Conservation (phyloP, 2,329 filamentous ascomycete genomes). For the Spiromastix sp. region DNA sequence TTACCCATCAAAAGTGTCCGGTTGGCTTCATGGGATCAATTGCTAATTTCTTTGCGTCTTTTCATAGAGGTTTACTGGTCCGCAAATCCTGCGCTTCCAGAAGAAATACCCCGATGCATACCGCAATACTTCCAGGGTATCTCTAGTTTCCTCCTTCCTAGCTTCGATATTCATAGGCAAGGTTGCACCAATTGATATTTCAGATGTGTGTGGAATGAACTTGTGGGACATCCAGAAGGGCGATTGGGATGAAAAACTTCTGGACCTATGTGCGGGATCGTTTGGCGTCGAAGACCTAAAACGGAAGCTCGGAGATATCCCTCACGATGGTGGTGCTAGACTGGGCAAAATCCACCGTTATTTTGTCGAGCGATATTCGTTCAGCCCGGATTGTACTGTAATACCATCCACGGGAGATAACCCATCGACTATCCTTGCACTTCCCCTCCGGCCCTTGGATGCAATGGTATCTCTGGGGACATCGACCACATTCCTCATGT, state of each 20-base stretch:
- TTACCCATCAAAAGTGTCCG: too few relatives aligned
- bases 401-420: slow-evolving; percentile 93
- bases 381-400: slow-evolving; percentile 63
- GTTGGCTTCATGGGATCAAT: too few relatives aligned
- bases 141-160: slow-evolving; percentile 89
- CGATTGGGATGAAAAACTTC: slow-evolving; percentile 62
- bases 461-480: slow-evolving; percentile 93
- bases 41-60: background rate
- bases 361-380: slow-evolving; percentile 69
- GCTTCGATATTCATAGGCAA: slow-evolving; percentile 79
- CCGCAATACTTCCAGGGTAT: slow-evolving; percentile 69
- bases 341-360: slow-evolving; percentile 69
- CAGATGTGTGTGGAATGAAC: slow-evolving; percentile 94
- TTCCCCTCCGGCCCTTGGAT: slow-evolving; percentile 77
- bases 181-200: slow-evolving; percentile 83
- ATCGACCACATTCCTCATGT: slow-evolving; percentile 95
- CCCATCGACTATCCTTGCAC: slow-evolving; percentile 82
- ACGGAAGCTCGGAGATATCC: slow-evolving; percentile 68
- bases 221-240: slow-evolving; percentile 78
- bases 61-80: slow-evolving; percentile 80
- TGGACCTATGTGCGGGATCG: slow-evolving; percentile 62
- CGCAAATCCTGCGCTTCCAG: slow-evolving; percentile 84
- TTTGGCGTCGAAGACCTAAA: slow-evolving; percentile 56
- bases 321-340: slow-evolving; percentile 66
- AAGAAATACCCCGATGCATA: slow-evolving; percentile 74